A percentile compares a stretch with the other conserved stretches of the same genome.
Conservation (phyloP, 495 filamentous ascomycete genomes). For the Bathelium albidoporum region DNA sequence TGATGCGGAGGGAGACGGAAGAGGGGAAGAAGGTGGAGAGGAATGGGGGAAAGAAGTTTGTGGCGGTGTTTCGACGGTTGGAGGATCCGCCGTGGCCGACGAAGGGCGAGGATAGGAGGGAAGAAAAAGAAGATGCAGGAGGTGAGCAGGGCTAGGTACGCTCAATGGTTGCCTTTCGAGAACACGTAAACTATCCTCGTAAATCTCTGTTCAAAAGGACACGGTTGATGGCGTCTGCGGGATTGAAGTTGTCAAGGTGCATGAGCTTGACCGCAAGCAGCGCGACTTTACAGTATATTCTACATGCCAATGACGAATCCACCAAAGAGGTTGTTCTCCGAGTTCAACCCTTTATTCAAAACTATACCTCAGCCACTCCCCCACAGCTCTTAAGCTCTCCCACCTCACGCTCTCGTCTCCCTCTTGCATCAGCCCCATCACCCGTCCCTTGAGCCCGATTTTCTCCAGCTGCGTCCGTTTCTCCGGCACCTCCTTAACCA, state of each 20-base stretch:
- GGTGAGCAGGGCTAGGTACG: too few species aligned
- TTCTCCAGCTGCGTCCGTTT: conserved; percentile 73
- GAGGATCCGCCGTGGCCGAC: conserved; percentile 64
- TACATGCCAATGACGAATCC: neutral
- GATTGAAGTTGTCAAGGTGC: neutral
- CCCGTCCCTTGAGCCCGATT: conserved; percentile 75
- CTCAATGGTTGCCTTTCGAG: too few species aligned
- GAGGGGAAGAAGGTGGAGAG: conserved; percentile 95
- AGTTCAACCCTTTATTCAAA: conserved; percentile 12
- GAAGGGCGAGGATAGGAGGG: neutral
- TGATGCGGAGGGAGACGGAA: conserved; percentile 84
- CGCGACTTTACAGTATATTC: neutral
- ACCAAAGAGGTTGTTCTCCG: neutral
- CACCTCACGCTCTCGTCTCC: conserved; percentile 82
- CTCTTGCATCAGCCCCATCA: conserved; percentile 95
- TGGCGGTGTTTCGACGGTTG: conserved; percentile 72
- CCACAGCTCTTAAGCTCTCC: conserved; percentile 89
- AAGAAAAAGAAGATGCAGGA: neutral
- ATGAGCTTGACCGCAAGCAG: neutral
- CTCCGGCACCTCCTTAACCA: conserved; percentile 88
- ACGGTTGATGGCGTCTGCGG: neutral
- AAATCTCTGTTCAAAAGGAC: neutral
- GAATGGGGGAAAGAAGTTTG: conserved; percentile 78
- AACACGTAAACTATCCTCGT: too few species aligned
- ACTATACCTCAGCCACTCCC: conserved; percentile 83